Conservation (phyloP, 2,329 filamentous ascomycete species). For the Xylaria sp. region DNA sequence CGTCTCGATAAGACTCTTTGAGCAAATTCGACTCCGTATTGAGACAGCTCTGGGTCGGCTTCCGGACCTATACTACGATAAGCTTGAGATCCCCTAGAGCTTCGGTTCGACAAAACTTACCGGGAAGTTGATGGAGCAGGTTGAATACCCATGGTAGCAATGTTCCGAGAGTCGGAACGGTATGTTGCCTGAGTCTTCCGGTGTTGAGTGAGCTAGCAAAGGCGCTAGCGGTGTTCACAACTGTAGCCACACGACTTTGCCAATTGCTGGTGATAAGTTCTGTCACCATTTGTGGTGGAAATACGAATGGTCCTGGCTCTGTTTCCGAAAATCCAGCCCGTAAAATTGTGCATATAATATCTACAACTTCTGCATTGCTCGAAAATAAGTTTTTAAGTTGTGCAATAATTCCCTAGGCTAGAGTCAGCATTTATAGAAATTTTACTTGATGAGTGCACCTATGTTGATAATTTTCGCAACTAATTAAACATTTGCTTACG, state of each 20-base stretch:
- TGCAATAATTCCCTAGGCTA: constrained; percentile 41
- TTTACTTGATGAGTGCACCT: constrained; percentile 59
- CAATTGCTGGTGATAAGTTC: constrained; percentile 70
- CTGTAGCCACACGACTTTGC: constrained; percentile 73
- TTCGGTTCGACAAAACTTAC: constrained; percentile 50
- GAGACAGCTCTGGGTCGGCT: constrained; percentile 76
- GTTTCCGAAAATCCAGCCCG: constrained; percentile 80
- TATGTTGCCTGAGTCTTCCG: constrained; percentile 55
- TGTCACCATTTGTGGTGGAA: constrained; percentile 73
- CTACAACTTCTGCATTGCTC: constrained; percentile 73
- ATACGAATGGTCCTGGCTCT: constrained; percentile 80
- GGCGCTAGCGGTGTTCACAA: constrained; percentile 77
- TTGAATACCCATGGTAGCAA: constrained; percentile 71
- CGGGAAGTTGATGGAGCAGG: constrained; percentile 71
- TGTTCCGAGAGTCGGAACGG: constrained; percentile 60
- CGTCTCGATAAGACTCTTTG: constrained; percentile 71
- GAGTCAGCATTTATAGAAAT: constrained; percentile 60
- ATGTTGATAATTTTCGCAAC: background rate
- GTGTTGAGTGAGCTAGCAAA: constrained; percentile 71
- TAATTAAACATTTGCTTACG: constrained; percentile 45
- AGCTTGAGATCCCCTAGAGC: background rate
- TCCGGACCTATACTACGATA: constrained; percentile 59
- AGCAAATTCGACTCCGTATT: constrained; percentile 79
- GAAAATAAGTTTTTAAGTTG: constrained; percentile 65
- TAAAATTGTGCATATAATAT: constrained; percentile 77